Evolutionary conservation across 2,329 filamentous ascomycete genomes (phyloP), one percentile per base, ranked within the genome.

Genomic region (Sporothrix variecibatus): DNA sequence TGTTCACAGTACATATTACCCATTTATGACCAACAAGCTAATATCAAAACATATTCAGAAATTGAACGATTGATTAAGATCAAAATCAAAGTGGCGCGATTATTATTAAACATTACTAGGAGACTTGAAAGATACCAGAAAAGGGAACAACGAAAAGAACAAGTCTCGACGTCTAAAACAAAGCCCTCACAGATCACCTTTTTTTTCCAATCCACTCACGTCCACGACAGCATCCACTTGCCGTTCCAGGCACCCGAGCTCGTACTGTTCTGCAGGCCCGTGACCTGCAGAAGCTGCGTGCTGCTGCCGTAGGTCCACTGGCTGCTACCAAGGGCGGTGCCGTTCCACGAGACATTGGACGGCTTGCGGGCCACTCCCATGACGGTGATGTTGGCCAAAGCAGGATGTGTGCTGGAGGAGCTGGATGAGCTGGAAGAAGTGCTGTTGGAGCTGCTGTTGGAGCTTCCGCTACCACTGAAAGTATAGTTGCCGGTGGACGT

Each of bases 331-430:
- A 92, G 77, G 1, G 76, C 73, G 43, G 80, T 76, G 0, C 86
- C 87, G 78, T 91, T 89, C 8, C 92, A 80, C 28, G 81, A 82
- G 1, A 93, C 87, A n/a, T 78, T 81, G 0, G 77, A 79, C 46
- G 85, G 77, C 77, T 80, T 77, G 6, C 75, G 73, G 3, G 80
- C 75, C 0, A 92, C 83, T 28, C 91, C 91, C 75, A 93, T 76
- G 62, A 94, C 80, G 0, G 89, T 92, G 51, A 93, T 84, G 75
- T 90, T 91, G 0, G 85, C 87, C 17, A 93, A 82, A 0, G 86
- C 80, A 7, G 71, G 64, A 6, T 70, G n/a, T 12, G 67, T 12
- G 43, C 0, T 62, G 58, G 58, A 62, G 5, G 43, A 49, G 43
- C 3, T 49, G 40, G 6, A 43, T 11, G 40, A 12, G 51, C 51